These are phyloP conservation scores for Cornus florida DNA, from an alignment of 148 eudicot species.

Conservation along the genomic window DNA sequence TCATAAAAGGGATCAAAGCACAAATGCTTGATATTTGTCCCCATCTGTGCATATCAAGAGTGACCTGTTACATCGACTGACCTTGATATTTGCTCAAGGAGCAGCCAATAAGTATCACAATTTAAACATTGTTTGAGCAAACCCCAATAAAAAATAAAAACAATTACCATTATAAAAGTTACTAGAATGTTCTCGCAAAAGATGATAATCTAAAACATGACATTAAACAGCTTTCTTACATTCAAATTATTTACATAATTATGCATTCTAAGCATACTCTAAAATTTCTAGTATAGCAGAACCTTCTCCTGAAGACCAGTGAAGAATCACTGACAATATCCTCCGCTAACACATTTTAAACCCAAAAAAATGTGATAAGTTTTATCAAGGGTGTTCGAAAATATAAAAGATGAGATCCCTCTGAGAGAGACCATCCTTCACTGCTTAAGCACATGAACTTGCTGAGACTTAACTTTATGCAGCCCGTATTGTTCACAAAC, in stretches of 20 bases:
- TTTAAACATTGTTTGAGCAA: not conserved
- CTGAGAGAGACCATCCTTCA: slow-evolving; percentile 9
- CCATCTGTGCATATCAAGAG: not conserved
- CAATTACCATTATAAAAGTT: not conserved
- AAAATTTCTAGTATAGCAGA: not conserved
- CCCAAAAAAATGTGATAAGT: not conserved
- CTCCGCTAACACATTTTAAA: not conserved
- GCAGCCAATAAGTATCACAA: not conserved
- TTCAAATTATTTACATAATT: not conserved
- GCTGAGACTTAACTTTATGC: not conserved
- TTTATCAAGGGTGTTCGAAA: not conserved
- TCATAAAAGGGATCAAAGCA: not conserved
- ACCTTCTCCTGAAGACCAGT: not conserved
- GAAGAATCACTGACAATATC: not conserved
- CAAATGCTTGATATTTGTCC: not conserved
- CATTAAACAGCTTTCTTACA: not conserved
- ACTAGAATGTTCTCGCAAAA: too few relatives aligned
- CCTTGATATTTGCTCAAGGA: not conserved
- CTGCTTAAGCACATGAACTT: not conserved
- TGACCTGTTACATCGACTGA: not conserved
- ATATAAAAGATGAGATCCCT: not conserved
- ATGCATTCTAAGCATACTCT: not conserved
- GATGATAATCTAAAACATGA: not conserved
- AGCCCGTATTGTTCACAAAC: not conserved
- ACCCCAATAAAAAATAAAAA: not conserved